These are phyloP conservation scores for Nemania sp. DNA, from an alignment of 2,329 filamentous ascomycete genomes.

Conservation along the genomic window DNA sequence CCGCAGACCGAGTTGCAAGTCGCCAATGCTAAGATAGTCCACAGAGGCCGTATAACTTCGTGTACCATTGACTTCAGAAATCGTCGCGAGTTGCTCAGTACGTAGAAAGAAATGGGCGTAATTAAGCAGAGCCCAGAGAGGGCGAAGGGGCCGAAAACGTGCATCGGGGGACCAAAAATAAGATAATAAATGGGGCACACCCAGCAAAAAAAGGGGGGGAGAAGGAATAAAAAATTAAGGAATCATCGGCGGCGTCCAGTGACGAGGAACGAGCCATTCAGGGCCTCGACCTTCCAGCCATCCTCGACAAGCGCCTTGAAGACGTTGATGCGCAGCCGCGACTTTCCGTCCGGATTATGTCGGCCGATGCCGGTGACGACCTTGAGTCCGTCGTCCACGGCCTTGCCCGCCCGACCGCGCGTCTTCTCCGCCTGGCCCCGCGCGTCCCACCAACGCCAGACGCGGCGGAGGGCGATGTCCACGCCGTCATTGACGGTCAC, in stretches of 20 bases:
- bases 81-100: too few relatives aligned
- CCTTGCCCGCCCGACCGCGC: constrained; percentile 55
- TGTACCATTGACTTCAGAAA: too few relatives aligned
- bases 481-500: constrained; percentile 81
- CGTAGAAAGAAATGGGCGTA: too few relatives aligned
- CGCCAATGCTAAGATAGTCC: too few relatives aligned
- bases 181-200: not conserved
- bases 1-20: too few relatives aligned
- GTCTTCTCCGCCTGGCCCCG: constrained; percentile 70
- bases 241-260: constrained; percentile 55
- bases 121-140: too few relatives aligned
- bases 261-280: constrained; percentile 72
- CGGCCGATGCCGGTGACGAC: constrained; percentile 82
- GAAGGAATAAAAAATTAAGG: not conserved
- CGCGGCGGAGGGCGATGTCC: constrained; percentile 71
- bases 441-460: constrained; percentile 75
- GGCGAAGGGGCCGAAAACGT: too few relatives aligned
- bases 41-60: too few relatives aligned
- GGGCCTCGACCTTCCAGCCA: constrained; percentile 80
- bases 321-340: constrained; percentile 79
- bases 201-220: not conserved
- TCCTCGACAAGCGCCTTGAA: constrained; percentile 73
- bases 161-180: not conserved
- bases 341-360: constrained; percentile 77
- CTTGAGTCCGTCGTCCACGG: constrained; percentile 62